Conservation (phyloP, 2,329 filamentous ascomycete genomes). For the Colletotrichum brevisporum region DNA sequence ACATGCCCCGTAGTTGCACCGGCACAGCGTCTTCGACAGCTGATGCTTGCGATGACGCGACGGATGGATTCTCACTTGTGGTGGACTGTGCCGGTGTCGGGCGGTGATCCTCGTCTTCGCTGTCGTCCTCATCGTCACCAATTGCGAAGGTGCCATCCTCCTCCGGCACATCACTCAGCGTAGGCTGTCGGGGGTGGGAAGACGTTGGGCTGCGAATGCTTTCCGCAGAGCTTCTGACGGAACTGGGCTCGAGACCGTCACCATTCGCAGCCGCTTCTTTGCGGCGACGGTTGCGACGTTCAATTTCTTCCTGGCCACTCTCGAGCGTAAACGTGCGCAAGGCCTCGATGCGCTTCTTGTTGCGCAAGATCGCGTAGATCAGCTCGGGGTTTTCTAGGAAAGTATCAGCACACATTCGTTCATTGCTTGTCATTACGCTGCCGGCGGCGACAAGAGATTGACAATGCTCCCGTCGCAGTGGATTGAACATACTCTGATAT, state of each 20-base stretch:
- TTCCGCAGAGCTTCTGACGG: conserved; percentile 75
- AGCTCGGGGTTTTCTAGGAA: conserved; percentile 82
- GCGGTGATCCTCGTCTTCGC: conserved; percentile 64
- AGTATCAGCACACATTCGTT: not conserved
- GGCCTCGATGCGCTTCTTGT: conserved; percentile 86
- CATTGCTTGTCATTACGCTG: not conserved
- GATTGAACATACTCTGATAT: conserved; percentile 74
- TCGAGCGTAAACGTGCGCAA: conserved; percentile 91
- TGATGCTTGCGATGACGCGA: conserved; percentile 78
- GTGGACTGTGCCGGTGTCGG: conserved; percentile 75
- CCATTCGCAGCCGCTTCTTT: conserved; percentile 72
- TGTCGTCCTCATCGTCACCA: conserved; percentile 83
- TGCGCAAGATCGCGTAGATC: conserved; percentile 83
- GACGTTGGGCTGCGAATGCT: conserved; percentile 75
- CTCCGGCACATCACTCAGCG: conserved; percentile 78
- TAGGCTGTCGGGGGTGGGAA: conserved; percentile 65
- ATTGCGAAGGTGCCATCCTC: conserved; percentile 85
- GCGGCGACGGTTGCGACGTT: conserved; percentile 79
- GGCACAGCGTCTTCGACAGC: conserved; percentile 84
- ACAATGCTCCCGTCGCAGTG: not conserved
- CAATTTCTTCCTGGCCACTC: conserved; percentile 91
- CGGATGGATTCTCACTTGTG: conserved; percentile 73
- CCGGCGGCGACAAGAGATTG: not conserved
- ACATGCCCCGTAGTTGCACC: conserved; percentile 89
- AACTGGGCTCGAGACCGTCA: conserved; percentile 64